Conservation (phyloP, 208 protist species). For the Leishmania tropica region DNA sequence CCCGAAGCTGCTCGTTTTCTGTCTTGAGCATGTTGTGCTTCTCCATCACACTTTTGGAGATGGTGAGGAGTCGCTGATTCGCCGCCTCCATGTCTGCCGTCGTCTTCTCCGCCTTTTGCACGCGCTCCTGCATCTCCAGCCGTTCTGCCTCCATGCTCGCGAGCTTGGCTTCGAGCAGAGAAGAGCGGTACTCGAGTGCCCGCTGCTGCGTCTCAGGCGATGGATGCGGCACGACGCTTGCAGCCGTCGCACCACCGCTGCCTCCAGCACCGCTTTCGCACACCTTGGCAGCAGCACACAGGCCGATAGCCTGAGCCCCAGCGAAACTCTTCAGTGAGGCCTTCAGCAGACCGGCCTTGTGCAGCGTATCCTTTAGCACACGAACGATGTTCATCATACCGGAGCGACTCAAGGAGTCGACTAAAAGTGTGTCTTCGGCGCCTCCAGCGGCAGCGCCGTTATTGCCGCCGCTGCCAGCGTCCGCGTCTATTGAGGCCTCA, state of each 20-base stretch:
- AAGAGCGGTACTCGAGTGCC: constrained; percentile 11
- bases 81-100: constrained; percentile 22
- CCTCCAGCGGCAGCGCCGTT: background rate
- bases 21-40: constrained; percentile 30
- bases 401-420: constrained; percentile 25
- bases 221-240: constrained; percentile 2
- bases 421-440: background rate
- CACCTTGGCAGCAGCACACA: constrained; percentile 14
- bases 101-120: constrained; percentile 25
- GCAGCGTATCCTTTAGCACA: constrained; percentile 29
- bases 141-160: constrained; percentile 23
- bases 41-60: constrained; percentile 45
- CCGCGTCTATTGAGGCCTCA: background rate
- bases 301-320: constrained; percentile 4
- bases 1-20: constrained; percentile 32
- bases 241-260: background rate
- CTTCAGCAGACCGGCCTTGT: constrained; percentile 16
- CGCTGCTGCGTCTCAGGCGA: constrained; percentile 18
- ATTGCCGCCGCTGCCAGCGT: background rate
- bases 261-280: background rate
- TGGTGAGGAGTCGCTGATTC: constrained; percentile 42
- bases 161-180: constrained; percentile 31
- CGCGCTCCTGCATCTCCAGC: constrained; percentile 23
- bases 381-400: constrained; percentile 33
- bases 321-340: constrained; percentile 4